Conservation (phyloP, 2,329 filamentous ascomycete genomes). For the Epichloe typhina region DNA sequence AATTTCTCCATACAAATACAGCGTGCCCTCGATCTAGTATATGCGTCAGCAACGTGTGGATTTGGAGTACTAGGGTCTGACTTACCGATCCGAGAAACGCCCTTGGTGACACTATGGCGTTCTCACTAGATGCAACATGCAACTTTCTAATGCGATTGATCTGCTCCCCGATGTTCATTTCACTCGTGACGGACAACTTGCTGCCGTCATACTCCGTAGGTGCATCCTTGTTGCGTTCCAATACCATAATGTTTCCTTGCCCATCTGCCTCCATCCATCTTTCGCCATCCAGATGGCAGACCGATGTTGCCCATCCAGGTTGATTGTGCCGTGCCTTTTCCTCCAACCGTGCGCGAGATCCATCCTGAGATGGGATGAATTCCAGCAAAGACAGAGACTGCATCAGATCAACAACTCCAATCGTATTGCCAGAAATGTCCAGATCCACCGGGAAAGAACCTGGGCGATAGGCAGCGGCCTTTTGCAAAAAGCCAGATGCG, state of each 20-base stretch:
- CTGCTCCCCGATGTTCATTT: conserved; percentile 82
- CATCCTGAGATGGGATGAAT: conserved; percentile 45
- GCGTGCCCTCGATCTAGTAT: conserved; percentile 66
- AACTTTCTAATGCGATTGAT: conserved; percentile 78
- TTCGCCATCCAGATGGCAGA: conserved; percentile 57
- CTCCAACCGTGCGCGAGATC: conserved; percentile 46
- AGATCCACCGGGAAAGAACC: conserved; percentile 76
- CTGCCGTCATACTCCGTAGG: conserved; percentile 62
- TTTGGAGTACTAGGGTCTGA: background rate
- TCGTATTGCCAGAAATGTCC: conserved; percentile 56
- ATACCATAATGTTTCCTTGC: conserved; percentile 73
- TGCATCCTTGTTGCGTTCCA: conserved; percentile 60
- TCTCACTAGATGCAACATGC: conserved; percentile 49
- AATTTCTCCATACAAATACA: conserved; percentile 82
- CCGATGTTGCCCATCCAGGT: conserved; percentile 68
- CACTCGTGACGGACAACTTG: conserved; percentile 59
- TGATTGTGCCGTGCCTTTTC: conserved; percentile 74
- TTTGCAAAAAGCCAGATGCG: conserved; percentile 46
- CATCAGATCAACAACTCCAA: conserved; percentile 86
- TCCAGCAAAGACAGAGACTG: conserved; percentile 76
- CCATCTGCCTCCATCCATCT: conserved; percentile 76
- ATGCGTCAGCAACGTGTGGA: conserved; percentile 1
- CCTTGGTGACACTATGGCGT: conserved; percentile 59
- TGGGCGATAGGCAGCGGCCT: conserved; percentile 64
- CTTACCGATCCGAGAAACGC: conserved; percentile 84